Base-by-base conservation (phyloP, 1,284 basidiomycete species). In the Cryptococcus wingfieldii region DNA sequence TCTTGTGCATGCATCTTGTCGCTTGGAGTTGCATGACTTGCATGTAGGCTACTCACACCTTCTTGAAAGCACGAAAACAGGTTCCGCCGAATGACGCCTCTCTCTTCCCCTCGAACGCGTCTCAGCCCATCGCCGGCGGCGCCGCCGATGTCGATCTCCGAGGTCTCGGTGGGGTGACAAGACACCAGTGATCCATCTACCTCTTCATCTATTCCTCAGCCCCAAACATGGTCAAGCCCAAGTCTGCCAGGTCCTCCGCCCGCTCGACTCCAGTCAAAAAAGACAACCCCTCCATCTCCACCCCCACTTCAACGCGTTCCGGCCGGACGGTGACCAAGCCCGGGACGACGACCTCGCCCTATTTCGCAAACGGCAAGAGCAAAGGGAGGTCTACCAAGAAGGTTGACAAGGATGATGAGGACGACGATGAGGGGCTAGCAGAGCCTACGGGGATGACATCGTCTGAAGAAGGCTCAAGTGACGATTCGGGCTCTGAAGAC, bases 371-470 rank as follows among this genome's bases (percentile, higher is more conserved):
- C 23, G 55, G 41, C 34, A 60, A 56, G 34, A 7, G 44, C 27
- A 7, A 38, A 38, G 44, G 23, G n/a, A 16, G 38, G 31, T 16
- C 28, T 39, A 12, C 42, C 34, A 47, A 62, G 28, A 54, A 23
- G 16, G 34, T 49, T 16, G 45, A 52, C 7, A 56, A 59, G 8
- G 49, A 43, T 23, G 50, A 59, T 39, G 60, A 55, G 13, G 54
- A 56, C 6, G 31, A 34, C 31, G 31, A 34, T 5, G 31, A 34
- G 42, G 14, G 18, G 12, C 42, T 44, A n/a, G 42, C 38, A 37
- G 47, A 46, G 27, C 64, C 68, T 1, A 74, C 69, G 14, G 72
- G 72, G 8, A 41, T 74, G 59, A 74, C 71, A 2, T 59, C 61
- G n/a, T 63, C 62, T 16, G 44, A 46, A n/a, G 47, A 49, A 18